Percentiles rank a stretch among this genome's conserved stretches.
Conservation (phyloP, 2,329 filamentous ascomycete species). For the Raffaelea deltoideospora region DNA sequence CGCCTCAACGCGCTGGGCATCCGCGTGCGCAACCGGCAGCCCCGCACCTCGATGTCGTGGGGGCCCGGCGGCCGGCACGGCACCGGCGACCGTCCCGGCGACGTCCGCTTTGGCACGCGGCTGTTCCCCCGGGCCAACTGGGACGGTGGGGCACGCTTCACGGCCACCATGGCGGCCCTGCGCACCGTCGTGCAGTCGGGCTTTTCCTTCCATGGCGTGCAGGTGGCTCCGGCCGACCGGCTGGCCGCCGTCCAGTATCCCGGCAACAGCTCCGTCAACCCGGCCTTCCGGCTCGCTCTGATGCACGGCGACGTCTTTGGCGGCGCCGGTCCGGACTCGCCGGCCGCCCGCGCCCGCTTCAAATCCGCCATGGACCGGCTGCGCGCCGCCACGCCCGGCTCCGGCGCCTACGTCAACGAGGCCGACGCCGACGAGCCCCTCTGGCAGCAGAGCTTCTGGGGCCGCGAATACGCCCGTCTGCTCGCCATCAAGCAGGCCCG, state of each 20-base stretch:
- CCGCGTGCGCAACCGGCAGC: conserved; percentile 11
- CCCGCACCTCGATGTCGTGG: conserved; percentile 6
- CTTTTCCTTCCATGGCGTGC: conserved; percentile 14
- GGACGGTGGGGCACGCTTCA: conserved; percentile 8
- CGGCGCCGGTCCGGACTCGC: neutral
- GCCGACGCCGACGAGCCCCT: conserved; percentile 6
- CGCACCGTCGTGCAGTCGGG: conserved; percentile 11
- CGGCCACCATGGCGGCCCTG: conserved; percentile 10
- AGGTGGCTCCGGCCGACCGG: conserved; percentile 8
- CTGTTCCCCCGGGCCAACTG: conserved; percentile 13
- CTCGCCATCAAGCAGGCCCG: conserved; percentile 7
- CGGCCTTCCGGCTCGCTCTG: conserved; percentile 6
- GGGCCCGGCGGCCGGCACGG: conserved; percentile 3
- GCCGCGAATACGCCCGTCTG: conserved; percentile 8
- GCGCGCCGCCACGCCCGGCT: conserved; percentile 5
- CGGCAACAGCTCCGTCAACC: conserved; percentile 12
- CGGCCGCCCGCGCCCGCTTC: conserved; percentile 1
- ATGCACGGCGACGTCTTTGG: conserved; percentile 8
- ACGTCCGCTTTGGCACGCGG: conserved; percentile 12
- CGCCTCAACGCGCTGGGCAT: conserved; percentile 16
- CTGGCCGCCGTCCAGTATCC: conserved; percentile 10
- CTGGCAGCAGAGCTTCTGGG: conserved; percentile 10
- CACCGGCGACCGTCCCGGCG: conserved; percentile 10
- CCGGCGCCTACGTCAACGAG: conserved; percentile 9
- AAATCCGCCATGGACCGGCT: conserved; percentile 3